Percentiles rank a stretch among this genome's conserved stretches.
These are phyloP conservation scores for Mucor velutinosus DNA, from an alignment of 371 early-diverging fungal species.

Conservation along the genomic window DNA sequence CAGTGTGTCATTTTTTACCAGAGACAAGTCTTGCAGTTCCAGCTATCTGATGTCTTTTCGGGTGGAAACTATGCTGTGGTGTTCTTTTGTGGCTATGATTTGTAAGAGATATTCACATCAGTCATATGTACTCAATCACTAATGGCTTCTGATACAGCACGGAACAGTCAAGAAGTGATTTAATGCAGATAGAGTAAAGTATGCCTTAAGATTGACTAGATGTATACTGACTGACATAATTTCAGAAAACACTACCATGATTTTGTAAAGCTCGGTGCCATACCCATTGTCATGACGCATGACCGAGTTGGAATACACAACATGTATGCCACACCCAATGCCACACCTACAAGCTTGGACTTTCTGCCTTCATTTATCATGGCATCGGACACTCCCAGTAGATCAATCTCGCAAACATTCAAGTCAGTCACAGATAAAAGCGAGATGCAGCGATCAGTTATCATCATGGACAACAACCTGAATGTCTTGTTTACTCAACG, in stretches of 20 bases:
- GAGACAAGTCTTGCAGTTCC: conserved; percentile 7
- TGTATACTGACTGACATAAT: neutral
- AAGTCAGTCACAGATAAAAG: conserved; percentile 4
- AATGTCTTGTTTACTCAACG: neutral
- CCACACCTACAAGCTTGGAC: conserved; percentile 4
- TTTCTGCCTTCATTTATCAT: conserved; percentile 22
- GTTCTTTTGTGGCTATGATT: conserved; percentile 33
- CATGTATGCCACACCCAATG: conserved; percentile 15
- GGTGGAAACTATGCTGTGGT: conserved; percentile 7
- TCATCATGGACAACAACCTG: conserved; percentile 10
- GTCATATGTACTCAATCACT: neutral
- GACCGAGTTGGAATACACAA: conserved; percentile 15
- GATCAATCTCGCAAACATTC: conserved; percentile 14
- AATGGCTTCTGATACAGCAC: conserved; percentile 8
- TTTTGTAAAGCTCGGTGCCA: conserved; percentile 8
- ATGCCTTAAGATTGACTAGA: neutral
- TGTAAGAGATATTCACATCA: conserved; percentile 13
- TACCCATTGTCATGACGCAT: conserved; percentile 23
- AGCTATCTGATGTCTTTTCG: conserved; percentile 8
- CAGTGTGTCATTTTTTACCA: conserved; percentile 13
- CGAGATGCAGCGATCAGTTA: conserved; percentile 12
- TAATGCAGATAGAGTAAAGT: conserved; percentile 22
- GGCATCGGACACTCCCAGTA: conserved; percentile 14
- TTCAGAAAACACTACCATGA: conserved; percentile 5
- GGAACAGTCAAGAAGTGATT: conserved; percentile 17